Percentiles rank a stretch among this genome's conserved stretches.
Evolutionary conservation across 1,284 basidiomycete genomes (phyloP).

Genomic region (Irpex sp.): DNA sequence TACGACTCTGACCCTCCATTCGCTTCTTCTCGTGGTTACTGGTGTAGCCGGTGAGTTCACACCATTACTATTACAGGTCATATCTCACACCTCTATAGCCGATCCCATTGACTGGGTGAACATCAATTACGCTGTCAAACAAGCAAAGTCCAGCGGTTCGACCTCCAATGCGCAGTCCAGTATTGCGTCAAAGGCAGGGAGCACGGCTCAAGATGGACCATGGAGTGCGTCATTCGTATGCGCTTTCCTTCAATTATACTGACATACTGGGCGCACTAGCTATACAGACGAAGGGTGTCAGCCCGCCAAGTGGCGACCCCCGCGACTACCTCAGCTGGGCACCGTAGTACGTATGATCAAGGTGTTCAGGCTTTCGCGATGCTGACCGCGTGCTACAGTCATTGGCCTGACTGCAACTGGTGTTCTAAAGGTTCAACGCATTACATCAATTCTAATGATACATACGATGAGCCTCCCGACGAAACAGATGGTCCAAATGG

Average conservation of each 20-base stretch:
- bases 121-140: slow-evolving; percentile 27
- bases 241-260: slow-evolving; percentile 21
- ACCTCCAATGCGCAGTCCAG: slow-evolving; percentile 40
- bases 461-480: slow-evolving; percentile 3
- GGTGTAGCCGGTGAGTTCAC: slow-evolving; percentile 7
- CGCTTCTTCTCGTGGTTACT: neutral
- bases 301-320: slow-evolving; percentile 35
- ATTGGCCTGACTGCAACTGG: slow-evolving; percentile 58
- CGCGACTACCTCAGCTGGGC: slow-evolving; percentile 58
- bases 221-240: slow-evolving; percentile 39
- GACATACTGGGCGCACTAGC: slow-evolving; percentile 11
- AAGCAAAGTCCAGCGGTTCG: slow-evolving; percentile 15
- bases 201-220: slow-evolving; percentile 41
- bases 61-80: neutral
- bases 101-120: slow-evolving; percentile 34
- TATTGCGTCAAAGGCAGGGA: slow-evolving; percentile 42
- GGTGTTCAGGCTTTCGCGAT: neutral
- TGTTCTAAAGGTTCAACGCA: slow-evolving; percentile 28
- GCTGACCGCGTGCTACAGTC: slow-evolving; percentile 32
- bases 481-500: slow-evolving; percentile 4
- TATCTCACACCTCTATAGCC: slow-evolving; percentile 13
- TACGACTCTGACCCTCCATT: neutral
- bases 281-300: slow-evolving; percentile 19
- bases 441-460: slow-evolving; percentile 17
- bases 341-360: slow-evolving; percentile 42